Evolutionary conservation across 768 basidiomycete genomes (phyloP).

Genomic region (Thelephora aurantiotincta): DNA sequence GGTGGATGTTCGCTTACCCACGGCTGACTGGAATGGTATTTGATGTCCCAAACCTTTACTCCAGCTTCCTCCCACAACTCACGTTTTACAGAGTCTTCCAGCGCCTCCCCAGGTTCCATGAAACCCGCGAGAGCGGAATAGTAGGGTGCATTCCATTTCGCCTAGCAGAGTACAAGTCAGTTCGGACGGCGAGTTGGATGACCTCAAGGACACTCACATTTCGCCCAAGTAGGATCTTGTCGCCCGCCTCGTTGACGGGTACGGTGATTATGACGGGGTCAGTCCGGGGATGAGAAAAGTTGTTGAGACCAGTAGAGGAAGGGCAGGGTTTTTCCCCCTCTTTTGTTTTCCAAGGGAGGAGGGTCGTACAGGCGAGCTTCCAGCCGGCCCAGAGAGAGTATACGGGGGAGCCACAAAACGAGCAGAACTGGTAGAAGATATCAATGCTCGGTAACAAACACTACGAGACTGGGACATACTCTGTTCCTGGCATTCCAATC

Average conservation of each 20-base stretch:
- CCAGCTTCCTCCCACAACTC: slow-evolving; percentile 98
- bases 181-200: background rate
- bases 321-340: slow-evolving; percentile 46
- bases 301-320: slow-evolving; percentile 62
- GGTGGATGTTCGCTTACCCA: slow-evolving; percentile 41
- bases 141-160: slow-evolving; percentile 46
- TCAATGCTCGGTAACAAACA: slow-evolving; percentile 1
- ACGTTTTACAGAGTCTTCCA: slow-evolving; percentile 85
- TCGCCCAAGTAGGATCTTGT: slow-evolving; percentile 78
- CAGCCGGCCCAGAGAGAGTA: slow-evolving; percentile 93
- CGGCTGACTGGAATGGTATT: slow-evolving; percentile 78
- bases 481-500: slow-evolving; percentile 93
- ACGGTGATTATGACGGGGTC: slow-evolving; percentile 90
- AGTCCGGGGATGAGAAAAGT: slow-evolving; percentile 71
- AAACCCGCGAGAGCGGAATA: slow-evolving; percentile 92
- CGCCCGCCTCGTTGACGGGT: slow-evolving; percentile 62
- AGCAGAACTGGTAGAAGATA: slow-evolving; percentile 54
- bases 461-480: slow-evolving; percentile 23
- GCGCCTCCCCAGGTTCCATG: slow-evolving; percentile 85
- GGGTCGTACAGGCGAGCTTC: slow-evolving; percentile 73
- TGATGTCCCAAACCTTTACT: slow-evolving; percentile 68
- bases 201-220: slow-evolving; percentile 37
- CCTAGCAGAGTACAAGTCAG: background rate
- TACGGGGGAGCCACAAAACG: slow-evolving; percentile 68
- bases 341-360: slow-evolving; percentile 65